Evolutionary conservation across 306 rosid species (phyloP).

Genomic region (Rosa chinensis): DNA sequence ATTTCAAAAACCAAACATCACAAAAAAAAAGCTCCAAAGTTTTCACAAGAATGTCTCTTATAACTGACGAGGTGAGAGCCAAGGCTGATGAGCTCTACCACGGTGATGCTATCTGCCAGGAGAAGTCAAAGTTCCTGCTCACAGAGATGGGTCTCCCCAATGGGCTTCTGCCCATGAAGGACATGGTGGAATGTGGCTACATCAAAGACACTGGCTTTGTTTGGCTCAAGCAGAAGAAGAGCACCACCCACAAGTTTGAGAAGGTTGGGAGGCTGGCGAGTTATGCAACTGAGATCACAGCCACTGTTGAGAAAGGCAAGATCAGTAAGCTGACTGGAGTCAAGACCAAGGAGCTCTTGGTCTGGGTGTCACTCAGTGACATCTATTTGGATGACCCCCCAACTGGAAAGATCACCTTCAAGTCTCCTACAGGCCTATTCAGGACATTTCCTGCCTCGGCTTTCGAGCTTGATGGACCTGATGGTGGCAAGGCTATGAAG

Average conservation of each 20-base stretch:
- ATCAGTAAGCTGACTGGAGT: conserved; percentile 84
- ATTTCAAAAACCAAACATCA: background rate
- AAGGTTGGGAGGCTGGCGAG: conserved; percentile 64
- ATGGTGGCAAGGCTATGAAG: conserved; percentile 2
- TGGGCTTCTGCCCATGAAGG: conserved; percentile 70
- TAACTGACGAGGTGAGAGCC: conserved; percentile 47
- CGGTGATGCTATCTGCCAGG: conserved; percentile 66
- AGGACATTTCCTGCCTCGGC: conserved; percentile 62
- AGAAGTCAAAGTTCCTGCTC: conserved; percentile 52
- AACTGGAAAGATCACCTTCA: conserved; percentile 68
- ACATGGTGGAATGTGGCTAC: conserved; percentile 75
- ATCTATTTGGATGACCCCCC: conserved; percentile 71
- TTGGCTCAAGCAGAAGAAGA: conserved; percentile 82
- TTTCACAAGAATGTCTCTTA: conserved; percentile 39
- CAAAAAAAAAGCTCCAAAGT: background rate
- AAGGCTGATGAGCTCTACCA: conserved; percentile 66
- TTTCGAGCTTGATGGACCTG: conserved; percentile 52
- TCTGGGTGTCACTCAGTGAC: conserved; percentile 73
- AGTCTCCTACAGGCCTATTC: conserved; percentile 57
- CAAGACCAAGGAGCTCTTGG: conserved; percentile 73
- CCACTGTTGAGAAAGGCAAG: conserved; percentile 49
- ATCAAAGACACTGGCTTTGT: conserved; percentile 68
- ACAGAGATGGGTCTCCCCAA: conserved; percentile 65
- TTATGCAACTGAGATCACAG: conserved; percentile 72
- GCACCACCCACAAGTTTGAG: conserved; percentile 65